phyloP scores from a whole-genome alignment of 1,284 basidiomycete species.

The Pascua guehoae region DNA sequence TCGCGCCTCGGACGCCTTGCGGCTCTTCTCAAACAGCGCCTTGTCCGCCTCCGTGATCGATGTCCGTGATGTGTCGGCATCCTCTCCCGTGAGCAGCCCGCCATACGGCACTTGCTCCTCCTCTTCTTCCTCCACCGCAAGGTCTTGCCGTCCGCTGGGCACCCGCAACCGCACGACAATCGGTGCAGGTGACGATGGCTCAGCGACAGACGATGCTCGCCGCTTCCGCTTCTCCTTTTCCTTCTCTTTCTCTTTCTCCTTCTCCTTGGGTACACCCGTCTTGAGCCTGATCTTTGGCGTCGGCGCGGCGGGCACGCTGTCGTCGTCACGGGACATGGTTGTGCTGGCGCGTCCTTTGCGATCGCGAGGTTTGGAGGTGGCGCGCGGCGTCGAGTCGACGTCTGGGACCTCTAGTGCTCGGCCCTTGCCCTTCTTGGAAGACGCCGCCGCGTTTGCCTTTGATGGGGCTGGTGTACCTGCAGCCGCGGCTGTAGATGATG shows the following conservation, averaged over 20 bases:
- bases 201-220: background rate
- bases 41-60: constrained; percentile 65
- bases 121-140: constrained; percentile 38
- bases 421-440: constrained; percentile 15
- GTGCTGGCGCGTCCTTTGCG: constrained; percentile 4
- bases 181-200: background rate
- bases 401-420: constrained; percentile 3
- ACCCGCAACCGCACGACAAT: constrained; percentile 31
- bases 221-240: constrained; percentile 1
- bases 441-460: background rate
- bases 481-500: constrained; percentile 9
- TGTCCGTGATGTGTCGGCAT: constrained; percentile 76
- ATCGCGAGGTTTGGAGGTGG: constrained; percentile 5
- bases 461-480: constrained; percentile 1
- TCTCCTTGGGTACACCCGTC: constrained; percentile 2
- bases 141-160: constrained; percentile 27
- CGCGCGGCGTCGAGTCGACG: constrained; percentile 3
- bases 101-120: constrained; percentile 63
- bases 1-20: constrained; percentile 62
- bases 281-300: constrained; percentile 12
- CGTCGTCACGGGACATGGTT: background rate
- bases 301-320: background rate
- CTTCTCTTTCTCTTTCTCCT: constrained; percentile 12
- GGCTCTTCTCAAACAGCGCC: constrained; percentile 69
- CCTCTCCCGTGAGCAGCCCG: constrained; percentile 65